These are phyloP conservation scores for Dendrobium catenatum DNA, from an alignment of 106 monocot species.

Conservation along the genomic window DNA sequence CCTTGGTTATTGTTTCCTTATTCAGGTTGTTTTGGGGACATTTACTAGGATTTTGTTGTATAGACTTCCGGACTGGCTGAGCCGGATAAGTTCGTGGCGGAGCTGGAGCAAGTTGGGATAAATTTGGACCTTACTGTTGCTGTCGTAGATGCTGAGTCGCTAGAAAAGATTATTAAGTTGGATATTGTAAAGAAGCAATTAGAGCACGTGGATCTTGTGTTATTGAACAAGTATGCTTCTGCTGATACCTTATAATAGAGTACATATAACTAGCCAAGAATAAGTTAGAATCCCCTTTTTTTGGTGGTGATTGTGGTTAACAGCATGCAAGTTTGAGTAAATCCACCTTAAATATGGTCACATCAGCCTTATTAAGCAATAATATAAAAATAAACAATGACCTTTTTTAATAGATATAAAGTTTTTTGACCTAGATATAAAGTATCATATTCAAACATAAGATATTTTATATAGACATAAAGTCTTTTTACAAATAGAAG, in stretches of 20 bases:
- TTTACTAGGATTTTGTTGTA: slow-evolving; percentile 2
- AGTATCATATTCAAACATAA: too few relatives aligned
- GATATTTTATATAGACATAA: too few relatives aligned
- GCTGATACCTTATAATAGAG: background rate
- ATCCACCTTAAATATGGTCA: background rate
- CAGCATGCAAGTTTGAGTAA: background rate
- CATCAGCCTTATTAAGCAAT: background rate
- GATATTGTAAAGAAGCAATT: slow-evolving; percentile 45
- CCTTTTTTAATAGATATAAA: background rate
- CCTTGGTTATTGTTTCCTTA: background rate
- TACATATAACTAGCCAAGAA: background rate
- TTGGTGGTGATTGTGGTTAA: background rate
- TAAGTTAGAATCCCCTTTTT: background rate
- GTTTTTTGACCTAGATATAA: too few relatives aligned
- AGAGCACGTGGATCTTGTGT: slow-evolving; percentile 43
- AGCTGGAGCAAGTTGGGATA: slow-evolving; percentile 37
- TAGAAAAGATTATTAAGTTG: slow-evolving; percentile 33
- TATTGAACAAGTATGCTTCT: slow-evolving; percentile 42
- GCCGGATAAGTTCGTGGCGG: slow-evolving; percentile 37
- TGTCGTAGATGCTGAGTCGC: slow-evolving; percentile 49
- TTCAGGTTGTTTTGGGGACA: background rate
- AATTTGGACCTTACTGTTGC: slow-evolving; percentile 36
- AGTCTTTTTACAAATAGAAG: too few relatives aligned
- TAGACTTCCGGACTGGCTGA: slow-evolving; percentile 48
- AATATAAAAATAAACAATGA: background rate